phyloP scores from a whole-genome alignment of 2,329 filamentous ascomycete genomes.

The Dichotomopilus funicola region DNA sequence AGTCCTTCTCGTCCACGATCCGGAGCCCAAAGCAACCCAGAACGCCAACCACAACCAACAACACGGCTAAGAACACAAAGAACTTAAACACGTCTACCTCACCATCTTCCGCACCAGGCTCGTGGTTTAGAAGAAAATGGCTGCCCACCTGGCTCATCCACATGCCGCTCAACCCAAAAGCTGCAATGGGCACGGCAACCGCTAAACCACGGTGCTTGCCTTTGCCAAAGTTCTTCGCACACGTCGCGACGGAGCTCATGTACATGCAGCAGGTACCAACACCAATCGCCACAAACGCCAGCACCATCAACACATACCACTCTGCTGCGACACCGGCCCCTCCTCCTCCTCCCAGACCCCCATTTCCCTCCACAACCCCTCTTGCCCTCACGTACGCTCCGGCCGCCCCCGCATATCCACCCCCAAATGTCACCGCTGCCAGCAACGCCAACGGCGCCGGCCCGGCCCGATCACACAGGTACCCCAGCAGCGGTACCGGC shows the following conservation, averaged over 20 bases:
- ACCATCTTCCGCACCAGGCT: constrained; percentile 48
- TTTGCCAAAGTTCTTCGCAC: constrained; percentile 94
- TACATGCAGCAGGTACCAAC: constrained; percentile 85
- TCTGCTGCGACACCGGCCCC: constrained; percentile 35
- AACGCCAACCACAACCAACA: constrained; percentile 65
- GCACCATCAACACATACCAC: constrained; percentile 76
- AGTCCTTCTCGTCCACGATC: constrained; percentile 75
- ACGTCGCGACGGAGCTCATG: constrained; percentile 82
- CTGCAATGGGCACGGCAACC: constrained; percentile 82
- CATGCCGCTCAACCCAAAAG: constrained; percentile 90
- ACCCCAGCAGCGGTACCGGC: constrained; percentile 83
- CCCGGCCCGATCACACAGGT: constrained; percentile 82
- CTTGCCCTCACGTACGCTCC: constrained; percentile 53
- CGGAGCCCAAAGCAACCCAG: constrained; percentile 67
- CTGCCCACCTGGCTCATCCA: constrained; percentile 89
- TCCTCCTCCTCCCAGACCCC: constrained; percentile 27
- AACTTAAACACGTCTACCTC: constrained; percentile 73
- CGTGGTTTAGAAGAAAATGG: constrained; percentile 54
- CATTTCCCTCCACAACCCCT: constrained; percentile 31
- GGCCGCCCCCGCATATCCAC: constrained; percentile 78
- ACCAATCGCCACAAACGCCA: constrained; percentile 78
- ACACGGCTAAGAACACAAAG: constrained; percentile 74
- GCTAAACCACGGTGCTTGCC: constrained; percentile 84
- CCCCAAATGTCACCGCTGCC: constrained; percentile 66
- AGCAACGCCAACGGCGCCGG: constrained; percentile 70